phyloP scores from a whole-genome alignment of 1,139 yeast species.

The Schizosaccharomyces versatilis region DNA sequence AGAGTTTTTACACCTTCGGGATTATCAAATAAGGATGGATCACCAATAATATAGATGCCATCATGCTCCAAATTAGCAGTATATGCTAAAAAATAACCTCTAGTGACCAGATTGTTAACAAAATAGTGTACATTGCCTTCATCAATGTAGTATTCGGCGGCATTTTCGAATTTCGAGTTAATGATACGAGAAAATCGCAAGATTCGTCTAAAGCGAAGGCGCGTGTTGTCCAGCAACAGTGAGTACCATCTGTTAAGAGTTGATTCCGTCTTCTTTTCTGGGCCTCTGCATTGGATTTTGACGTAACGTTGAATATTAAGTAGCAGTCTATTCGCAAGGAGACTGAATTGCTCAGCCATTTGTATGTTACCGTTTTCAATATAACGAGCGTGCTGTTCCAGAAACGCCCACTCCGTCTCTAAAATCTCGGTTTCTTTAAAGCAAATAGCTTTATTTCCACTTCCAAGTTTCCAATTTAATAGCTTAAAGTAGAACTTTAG shows the following conservation, averaged over 20 bases:
- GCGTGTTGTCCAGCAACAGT: conserved; percentile 64
- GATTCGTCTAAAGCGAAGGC: conserved; percentile 65
- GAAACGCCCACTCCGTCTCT: conserved; percentile 36
- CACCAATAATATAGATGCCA: conserved; percentile 56
- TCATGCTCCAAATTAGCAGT: conserved; percentile 52
- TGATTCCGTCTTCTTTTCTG: conserved; percentile 31
- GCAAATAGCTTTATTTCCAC: conserved; percentile 44
- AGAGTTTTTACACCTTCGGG: conserved; percentile 23
- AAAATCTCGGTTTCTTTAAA: conserved; percentile 83
- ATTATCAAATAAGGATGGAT: conserved; percentile 28
- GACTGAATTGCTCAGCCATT: conserved; percentile 47
- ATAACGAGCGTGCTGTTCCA: conserved; percentile 48
- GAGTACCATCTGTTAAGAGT: conserved; percentile 64
- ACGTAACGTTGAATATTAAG: conserved; percentile 50
- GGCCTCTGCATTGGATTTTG: conserved; percentile 46
- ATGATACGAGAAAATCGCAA: conserved; percentile 54
- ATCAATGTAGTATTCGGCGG: conserved; percentile 45
- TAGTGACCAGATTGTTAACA: conserved; percentile 33
- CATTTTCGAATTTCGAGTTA: conserved; percentile 53
- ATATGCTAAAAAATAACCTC: conserved; percentile 60
- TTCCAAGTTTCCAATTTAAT: conserved; percentile 53
- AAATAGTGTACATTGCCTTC: conserved; percentile 28
- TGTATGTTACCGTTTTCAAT: conserved; percentile 72
- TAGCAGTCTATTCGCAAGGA: conserved; percentile 43
- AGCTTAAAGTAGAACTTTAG: conserved; percentile 50